Conservation (phyloP, 352 stramenopile species). For the Thalassiosira delicatula region DNA sequence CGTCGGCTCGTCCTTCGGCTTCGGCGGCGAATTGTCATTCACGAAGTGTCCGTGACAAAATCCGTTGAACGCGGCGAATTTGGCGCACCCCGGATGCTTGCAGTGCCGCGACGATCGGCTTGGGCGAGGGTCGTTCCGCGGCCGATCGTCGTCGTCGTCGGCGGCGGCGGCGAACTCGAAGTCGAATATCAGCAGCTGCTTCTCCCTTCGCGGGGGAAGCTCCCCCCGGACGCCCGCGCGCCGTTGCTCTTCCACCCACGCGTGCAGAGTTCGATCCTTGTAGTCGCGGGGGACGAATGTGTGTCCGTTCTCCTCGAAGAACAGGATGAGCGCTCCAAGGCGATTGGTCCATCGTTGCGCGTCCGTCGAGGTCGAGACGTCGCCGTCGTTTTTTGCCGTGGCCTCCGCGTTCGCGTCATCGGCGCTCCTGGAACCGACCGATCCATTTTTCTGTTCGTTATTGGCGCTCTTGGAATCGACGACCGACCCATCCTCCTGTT, state of each 20-base stretch:
- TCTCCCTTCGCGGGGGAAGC: background rate
- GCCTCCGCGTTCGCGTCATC: too few relatives aligned
- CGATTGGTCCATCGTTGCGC: conserved; percentile 7
- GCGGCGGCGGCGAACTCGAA: background rate
- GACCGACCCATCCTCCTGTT: too few relatives aligned
- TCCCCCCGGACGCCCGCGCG: too few relatives aligned
- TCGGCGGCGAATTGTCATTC: too few relatives aligned
- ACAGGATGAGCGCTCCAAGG: conserved; percentile 26
- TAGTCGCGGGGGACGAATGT: conserved; percentile 5
- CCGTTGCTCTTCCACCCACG: conserved; percentile 18
- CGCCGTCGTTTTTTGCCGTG: too few relatives aligned
- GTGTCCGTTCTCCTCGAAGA: conserved; percentile 27
- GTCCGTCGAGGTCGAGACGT: too few relatives aligned
- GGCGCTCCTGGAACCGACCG: too few relatives aligned
- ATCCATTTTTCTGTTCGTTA: too few relatives aligned
- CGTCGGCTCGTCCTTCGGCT: too few relatives aligned
- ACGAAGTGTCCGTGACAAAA: conserved; percentile 26
- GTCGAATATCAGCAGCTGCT: conserved; percentile 21
- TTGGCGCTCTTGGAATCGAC: too few relatives aligned
- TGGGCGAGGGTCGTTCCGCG: background rate
- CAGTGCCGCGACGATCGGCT: background rate
- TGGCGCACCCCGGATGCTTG: background rate
- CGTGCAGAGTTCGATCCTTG: background rate
- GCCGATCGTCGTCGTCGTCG: too few relatives aligned
- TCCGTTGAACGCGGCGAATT: conserved; percentile 36